phyloP scores from a whole-genome alignment of 768 basidiomycete species.

The Suillus americanus region DNA sequence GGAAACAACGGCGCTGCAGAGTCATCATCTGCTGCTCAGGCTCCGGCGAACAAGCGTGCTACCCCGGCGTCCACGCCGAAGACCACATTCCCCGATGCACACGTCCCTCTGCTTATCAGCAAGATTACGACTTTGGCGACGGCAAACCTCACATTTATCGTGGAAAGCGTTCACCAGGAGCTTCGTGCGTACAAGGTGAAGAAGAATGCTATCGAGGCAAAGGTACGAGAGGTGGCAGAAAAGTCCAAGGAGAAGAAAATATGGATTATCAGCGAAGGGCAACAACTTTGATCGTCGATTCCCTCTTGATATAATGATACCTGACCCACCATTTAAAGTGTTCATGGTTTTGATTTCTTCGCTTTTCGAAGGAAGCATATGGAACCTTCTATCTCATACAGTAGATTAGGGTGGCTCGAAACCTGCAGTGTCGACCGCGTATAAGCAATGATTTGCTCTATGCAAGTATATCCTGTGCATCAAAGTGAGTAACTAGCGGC shows the following conservation, averaged over 20 bases:
- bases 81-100: constrained; percentile 65
- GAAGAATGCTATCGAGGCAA: constrained; percentile 83
- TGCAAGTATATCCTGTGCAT: background rate
- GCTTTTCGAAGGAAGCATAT: background rate
- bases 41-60: constrained; percentile 27
- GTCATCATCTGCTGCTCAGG: constrained; percentile 15
- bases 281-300: background rate
- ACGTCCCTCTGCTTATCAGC: constrained; percentile 58
- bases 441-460: background rate
- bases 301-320: background rate
- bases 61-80: constrained; percentile 39
- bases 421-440: background rate
- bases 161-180: constrained; percentile 73
- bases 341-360: background rate
- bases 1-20: constrained; percentile 16
- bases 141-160: constrained; percentile 60
- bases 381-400: background rate
- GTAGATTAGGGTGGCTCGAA: background rate
- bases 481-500: background rate
- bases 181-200: constrained; percentile 70
- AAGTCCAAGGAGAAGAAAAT: constrained; percentile 71
- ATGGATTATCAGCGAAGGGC: constrained; percentile 63
- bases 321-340: background rate
- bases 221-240: constrained; percentile 73
- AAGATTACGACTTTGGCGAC: constrained; percentile 64